These are phyloP conservation scores for Kodamaea hsintzibuensis DNA, from an alignment of 805 yeast species.

Conservation along the genomic window DNA sequence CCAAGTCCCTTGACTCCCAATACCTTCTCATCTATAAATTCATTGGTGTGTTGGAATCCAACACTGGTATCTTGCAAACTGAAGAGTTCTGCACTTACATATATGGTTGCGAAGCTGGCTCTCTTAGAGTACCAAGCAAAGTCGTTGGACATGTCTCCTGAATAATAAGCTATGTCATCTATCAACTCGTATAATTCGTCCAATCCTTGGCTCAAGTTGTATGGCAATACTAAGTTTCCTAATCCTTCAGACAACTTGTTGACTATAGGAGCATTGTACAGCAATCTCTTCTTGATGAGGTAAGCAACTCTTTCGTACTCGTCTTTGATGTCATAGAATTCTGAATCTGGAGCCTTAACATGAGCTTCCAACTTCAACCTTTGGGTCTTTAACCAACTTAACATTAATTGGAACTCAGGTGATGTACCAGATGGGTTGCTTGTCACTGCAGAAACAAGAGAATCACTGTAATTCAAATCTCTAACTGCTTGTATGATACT, in stretches of 20 bases:
- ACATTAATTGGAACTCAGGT: conserved; percentile 57
- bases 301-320: conserved; percentile 46
- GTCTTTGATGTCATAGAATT: conserved; percentile 27
- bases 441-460: conserved; percentile 41
- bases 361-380: conserved; percentile 36
- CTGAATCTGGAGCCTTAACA: conserved; percentile 27
- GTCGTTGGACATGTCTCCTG: conserved; percentile 79
- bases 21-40: conserved; percentile 64
- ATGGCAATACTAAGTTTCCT: conserved; percentile 64
- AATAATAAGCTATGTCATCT: conserved; percentile 79
- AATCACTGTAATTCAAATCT: conserved; percentile 53
- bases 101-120: conserved; percentile 64
- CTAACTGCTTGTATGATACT: conserved; percentile 53
- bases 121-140: conserved; percentile 94
- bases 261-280: conserved; percentile 50
- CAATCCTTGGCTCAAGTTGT: conserved; percentile 55
- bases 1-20: conserved; percentile 56
- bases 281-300: conserved; percentile 51
- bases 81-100: conserved; percentile 74
- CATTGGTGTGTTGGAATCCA: conserved; percentile 55
- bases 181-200: conserved; percentile 71
- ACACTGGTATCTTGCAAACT: conserved; percentile 73
- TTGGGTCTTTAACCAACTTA: conserved; percentile 48
- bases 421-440: conserved; percentile 40
- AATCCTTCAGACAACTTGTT: conserved; percentile 50